These are phyloP conservation scores for Melaleuca alternifolia DNA, from an alignment of 345 rosid genomes.

Conservation along the genomic window DNA sequence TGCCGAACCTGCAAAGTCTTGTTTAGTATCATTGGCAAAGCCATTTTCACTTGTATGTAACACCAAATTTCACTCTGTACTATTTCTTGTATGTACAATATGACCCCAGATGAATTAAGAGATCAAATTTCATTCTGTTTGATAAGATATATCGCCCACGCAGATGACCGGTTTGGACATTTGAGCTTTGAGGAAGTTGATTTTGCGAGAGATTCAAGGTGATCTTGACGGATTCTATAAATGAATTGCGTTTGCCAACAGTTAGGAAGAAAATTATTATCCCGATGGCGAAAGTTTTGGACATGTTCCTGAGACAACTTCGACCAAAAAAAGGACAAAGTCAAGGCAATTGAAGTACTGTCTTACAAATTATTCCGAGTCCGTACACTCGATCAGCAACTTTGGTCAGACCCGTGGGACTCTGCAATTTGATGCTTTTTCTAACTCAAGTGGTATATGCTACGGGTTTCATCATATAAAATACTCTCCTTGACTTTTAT, in stretches of 20 bases:
- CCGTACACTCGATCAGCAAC: background rate
- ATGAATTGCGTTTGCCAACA: background rate
- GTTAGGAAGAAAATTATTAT: background rate
- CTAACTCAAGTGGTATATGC: conserved; percentile 21
- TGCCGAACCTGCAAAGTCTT: background rate
- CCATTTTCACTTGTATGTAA: background rate
- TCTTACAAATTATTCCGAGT: background rate
- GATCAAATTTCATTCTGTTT: background rate
- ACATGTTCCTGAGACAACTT: no score
- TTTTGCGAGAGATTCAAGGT: background rate
- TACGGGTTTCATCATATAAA: background rate
- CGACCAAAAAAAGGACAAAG: background rate
- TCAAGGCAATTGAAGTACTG: background rate
- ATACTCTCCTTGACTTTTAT: background rate
- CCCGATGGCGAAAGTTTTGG: background rate
- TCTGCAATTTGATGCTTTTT: conserved; percentile 34
- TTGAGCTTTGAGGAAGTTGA: background rate
- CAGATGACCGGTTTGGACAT: background rate
- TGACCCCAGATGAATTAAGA: conserved; percentile 1
- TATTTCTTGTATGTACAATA: conserved; percentile 22
- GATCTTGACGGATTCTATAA: background rate
- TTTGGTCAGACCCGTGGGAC: conserved; percentile 8
- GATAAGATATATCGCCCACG: background rate
- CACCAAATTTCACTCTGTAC: background rate
- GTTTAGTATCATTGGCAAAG: background rate